Percentiles rank a stretch among this genome's conserved stretches.
Conservation (phyloP, 768 basidiomycete species). For the Austroboletus festivus region DNA sequence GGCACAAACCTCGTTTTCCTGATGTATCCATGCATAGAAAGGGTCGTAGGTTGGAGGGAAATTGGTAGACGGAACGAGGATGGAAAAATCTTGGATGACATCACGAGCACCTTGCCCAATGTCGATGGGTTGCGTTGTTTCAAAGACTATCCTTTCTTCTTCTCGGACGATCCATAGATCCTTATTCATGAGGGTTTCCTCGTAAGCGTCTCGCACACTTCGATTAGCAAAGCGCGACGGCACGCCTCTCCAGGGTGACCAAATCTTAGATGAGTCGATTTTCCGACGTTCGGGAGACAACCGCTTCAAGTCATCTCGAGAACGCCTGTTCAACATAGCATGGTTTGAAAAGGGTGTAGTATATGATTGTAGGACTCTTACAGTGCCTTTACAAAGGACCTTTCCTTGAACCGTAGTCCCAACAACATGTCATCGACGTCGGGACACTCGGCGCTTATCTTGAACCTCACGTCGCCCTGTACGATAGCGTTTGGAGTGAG, state of each 20-base stretch:
- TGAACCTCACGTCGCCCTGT: slow-evolving; percentile 12
- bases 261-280: background rate
- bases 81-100: slow-evolving; percentile 8
- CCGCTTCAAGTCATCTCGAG: background rate
- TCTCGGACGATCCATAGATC: slow-evolving; percentile 17
- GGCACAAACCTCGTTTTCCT: too few species aligned
- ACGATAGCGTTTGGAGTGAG: slow-evolving; percentile 12
- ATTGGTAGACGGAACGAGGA: slow-evolving; percentile 22
- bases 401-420: slow-evolving; percentile 21
- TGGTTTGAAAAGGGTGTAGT: too few species aligned
- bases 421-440: slow-evolving; percentile 3
- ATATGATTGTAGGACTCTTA: too few species aligned
- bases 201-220: background rate
- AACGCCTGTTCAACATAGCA: background rate
- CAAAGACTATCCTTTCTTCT: slow-evolving; percentile 20
- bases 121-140: slow-evolving; percentile 4
- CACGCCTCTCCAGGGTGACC: background rate
- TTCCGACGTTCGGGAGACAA: background rate
- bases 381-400: slow-evolving; percentile 14
- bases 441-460: slow-evolving; percentile 16
- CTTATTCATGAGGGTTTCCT: slow-evolving; percentile 5
- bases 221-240: background rate
- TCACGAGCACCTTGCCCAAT: background rate
- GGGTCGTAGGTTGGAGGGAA: slow-evolving; percentile 15
- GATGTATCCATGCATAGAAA: background rate